Base-by-base conservation (phyloP, 2,329 filamentous ascomycete genomes). In the Cordyceps cicadae region DNA sequence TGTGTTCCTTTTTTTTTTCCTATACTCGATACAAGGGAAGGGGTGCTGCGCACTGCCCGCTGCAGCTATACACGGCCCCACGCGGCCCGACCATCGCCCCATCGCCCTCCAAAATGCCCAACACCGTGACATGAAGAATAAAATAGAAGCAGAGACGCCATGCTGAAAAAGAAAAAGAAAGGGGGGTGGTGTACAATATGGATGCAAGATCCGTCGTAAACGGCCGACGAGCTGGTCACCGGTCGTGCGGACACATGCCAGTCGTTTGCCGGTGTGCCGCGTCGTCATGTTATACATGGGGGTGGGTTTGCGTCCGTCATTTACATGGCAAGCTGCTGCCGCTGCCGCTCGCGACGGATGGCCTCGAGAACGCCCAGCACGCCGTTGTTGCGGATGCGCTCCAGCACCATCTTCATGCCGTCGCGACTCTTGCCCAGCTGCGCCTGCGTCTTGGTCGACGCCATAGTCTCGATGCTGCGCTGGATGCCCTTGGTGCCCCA, bases 391-490 rank as follows among this genome's bases (percentile, higher is more conserved):
- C 83, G 79, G 57, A 86, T 75, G 53, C 89, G 79, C 72, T 92
- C 88, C 24, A 94, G 79, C 9, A 94, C 89, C 43, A 92, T 84
- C 61, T 84, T 86, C 90, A 94, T 93, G 54, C 90, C 90, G 71
- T 92, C 88, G 54, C 88, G 85, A 66, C 88, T 90, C 76, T 92
- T 92, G 56, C 87, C 86, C 67, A 93, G 81, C 70, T 90, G 88
- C 67, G 88, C 87, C 65, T 87, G 83, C 5, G 90, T 91, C 70
- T 90, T 88, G 69, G 86, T 87, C 45, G 89, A 85, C 12, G 88
- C 89, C 63, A 93, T 86, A 59, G 83, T 82, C 76, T 94, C 90
- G 68, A 94, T 92, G 68, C 86, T 90, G 65, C 87, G 80, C 71
- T 92, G 88, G 51, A 93, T 83, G n/a, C 87, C 82, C 48, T 82